These are phyloP conservation scores for Daldinia sp. DNA, from an alignment of 2,329 filamentous ascomycete species.

Conservation along the genomic window DNA sequence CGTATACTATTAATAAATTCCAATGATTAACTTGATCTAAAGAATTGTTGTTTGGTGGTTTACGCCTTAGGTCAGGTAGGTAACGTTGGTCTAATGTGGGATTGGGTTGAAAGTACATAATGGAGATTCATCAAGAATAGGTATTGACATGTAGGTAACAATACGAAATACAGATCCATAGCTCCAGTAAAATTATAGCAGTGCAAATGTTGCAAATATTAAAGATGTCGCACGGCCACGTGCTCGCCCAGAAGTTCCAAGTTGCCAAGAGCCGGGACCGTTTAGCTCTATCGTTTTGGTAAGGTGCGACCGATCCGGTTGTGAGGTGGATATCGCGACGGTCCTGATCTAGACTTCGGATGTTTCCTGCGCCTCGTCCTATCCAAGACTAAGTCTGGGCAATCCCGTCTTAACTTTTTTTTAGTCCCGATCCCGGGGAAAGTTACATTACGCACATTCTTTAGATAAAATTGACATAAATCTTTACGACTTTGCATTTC, in stretches of 20 bases:
- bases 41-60: background rate
- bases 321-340: background rate
- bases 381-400: background rate
- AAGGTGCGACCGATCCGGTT: conserved; percentile 5
- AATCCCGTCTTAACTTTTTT: background rate
- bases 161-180: no score
- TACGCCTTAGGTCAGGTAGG: no score
- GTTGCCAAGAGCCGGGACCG: background rate
- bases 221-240: conserved; percentile 11
- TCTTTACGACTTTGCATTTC: background rate
- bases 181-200: background rate
- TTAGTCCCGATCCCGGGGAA: conserved; percentile 1
- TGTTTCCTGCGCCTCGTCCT: background rate
- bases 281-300: conserved; percentile 1
- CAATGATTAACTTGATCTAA: background rate
- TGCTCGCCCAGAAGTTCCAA: conserved; percentile 9
- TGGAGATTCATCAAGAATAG: background rate
- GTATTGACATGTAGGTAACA: no score
- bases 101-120: background rate
- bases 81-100: background rate
- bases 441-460: background rate
- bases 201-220: conserved; percentile 1
- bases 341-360: background rate
- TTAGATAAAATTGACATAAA: conserved; percentile 4
- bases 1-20: conserved; percentile 4